Evolutionary conservation across 176 grass and related monocot genomes (phyloP).

Genomic region (Alopecurus myosuroides): DNA sequence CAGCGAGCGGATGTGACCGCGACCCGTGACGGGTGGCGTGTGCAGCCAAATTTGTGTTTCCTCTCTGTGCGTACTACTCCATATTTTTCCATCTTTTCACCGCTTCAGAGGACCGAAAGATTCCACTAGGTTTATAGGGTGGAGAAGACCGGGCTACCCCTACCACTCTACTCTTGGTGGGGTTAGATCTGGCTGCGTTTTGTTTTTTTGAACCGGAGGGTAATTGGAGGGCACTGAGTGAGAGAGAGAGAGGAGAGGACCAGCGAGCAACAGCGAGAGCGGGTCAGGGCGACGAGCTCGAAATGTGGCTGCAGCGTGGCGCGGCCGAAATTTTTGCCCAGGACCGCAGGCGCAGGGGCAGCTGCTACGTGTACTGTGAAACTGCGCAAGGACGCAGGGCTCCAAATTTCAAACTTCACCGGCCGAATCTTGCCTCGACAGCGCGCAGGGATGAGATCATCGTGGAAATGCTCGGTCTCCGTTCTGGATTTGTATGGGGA

Average conservation of each 20-base stretch:
- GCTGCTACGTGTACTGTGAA: not conserved
- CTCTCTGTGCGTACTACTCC: not conserved
- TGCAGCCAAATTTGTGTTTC: not conserved
- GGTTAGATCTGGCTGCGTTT: slow-evolving; percentile 24
- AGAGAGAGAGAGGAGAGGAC: not conserved
- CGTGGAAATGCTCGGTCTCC: not conserved
- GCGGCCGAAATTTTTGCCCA: not conserved
- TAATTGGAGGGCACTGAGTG: not conserved
- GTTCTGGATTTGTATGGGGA: not conserved
- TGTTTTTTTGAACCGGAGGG: slow-evolving; percentile 14
- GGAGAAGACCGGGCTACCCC: slow-evolving; percentile 23
- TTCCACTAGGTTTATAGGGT: not conserved
- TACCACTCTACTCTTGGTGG: not conserved
- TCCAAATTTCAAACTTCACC: slow-evolving; percentile 5
- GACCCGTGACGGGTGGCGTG: not conserved
- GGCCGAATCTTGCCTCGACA: not conserved
- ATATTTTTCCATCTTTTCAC: slow-evolving; percentile 3
- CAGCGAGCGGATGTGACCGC: not conserved
- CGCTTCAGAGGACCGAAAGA: slow-evolving; percentile 24
- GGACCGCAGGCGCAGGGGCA: not conserved
- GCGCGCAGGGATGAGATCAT: not conserved
- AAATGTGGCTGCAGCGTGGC: not conserved
- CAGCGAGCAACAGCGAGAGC: not conserved
- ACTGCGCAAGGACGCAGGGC: not conserved
- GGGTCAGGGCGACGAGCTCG: not conserved